Conservation (phyloP, 495 filamentous ascomycete genomes). For the Terfezia claveryi region DNA sequence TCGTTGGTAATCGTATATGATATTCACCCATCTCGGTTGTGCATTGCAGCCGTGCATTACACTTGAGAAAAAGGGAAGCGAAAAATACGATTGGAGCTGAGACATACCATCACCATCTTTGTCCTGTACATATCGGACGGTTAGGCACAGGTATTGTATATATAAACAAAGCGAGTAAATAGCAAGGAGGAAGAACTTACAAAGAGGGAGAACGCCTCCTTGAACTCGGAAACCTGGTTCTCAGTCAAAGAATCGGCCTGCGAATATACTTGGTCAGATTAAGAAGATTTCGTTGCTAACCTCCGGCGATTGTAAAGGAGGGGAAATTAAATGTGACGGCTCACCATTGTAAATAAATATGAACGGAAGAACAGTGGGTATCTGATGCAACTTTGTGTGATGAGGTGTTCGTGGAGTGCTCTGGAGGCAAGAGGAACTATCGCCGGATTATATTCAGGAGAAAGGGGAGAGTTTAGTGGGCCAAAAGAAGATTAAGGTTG, state of each 20-base stretch:
- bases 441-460: background rate
- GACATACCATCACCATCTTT: conserved; percentile 99
- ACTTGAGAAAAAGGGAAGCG: too few relatives aligned
- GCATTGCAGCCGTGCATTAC: too few relatives aligned
- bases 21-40: conserved; percentile 1
- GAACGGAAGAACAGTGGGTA: background rate
- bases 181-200: conserved; percentile 37
- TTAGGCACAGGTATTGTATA: conserved; percentile 1
- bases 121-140: conserved; percentile 37
- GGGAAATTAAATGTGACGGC: background rate
- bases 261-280: conserved; percentile 13
- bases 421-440: background rate
- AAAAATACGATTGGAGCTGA: background rate
- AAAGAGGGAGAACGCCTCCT: conserved; percentile 99
- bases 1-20: background rate
- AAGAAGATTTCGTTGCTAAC: conserved; percentile 2
- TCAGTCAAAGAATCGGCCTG: conserved; percentile 88
- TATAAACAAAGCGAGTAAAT: background rate
- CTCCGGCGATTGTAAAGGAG: background rate
- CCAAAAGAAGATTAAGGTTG: too few relatives aligned
- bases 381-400: background rate
- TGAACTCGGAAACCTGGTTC: conserved; percentile 99
- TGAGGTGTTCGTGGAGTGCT: background rate
- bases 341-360: background rate
- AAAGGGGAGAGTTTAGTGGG: background rate